phyloP scores from a whole-genome alignment of 495 filamentous ascomycete genomes.

The Cudoniella acicularis region DNA sequence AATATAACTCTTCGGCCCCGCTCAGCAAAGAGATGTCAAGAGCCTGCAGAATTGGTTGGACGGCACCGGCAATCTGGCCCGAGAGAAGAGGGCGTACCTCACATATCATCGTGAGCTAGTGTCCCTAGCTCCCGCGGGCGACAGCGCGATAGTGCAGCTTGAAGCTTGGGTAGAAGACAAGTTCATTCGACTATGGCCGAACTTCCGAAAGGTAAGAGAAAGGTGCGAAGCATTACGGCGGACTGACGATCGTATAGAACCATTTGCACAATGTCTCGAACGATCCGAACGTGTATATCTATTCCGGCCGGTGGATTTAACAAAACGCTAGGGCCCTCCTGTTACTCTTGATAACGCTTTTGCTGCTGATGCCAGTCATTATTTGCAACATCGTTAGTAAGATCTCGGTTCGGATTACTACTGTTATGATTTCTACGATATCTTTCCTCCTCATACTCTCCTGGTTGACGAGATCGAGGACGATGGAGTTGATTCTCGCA shows the following conservation, averaged over 20 bases:
- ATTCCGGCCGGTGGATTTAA: slow-evolving; percentile 24
- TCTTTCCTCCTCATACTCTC: slow-evolving; percentile 25
- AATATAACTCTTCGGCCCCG: slow-evolving; percentile 6
- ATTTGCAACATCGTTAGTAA: slow-evolving; percentile 26
- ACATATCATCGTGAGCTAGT: slow-evolving; percentile 24
- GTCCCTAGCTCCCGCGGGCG: slow-evolving; percentile 18
- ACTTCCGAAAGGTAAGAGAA: slow-evolving; percentile 24
- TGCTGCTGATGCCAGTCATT: slow-evolving; percentile 32
- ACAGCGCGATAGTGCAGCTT: slow-evolving; percentile 24
- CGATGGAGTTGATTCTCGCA: slow-evolving; percentile 30
- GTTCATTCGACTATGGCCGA: slow-evolving; percentile 21
- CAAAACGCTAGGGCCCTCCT: slow-evolving; percentile 23
- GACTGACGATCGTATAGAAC: neutral
- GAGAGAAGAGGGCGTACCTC: slow-evolving; percentile 31
- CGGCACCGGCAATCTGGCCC: neutral
- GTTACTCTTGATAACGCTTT: slow-evolving; percentile 24
- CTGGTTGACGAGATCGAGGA: slow-evolving; percentile 27
- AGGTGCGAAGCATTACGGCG: neutral
- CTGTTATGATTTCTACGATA: slow-evolving; percentile 27
- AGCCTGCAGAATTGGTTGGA: slow-evolving; percentile 7
- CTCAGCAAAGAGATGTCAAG: slow-evolving; percentile 1
- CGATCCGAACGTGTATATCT: slow-evolving; percentile 27
- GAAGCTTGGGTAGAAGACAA: slow-evolving; percentile 28
- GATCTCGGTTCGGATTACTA: slow-evolving; percentile 23
- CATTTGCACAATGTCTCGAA: slow-evolving; percentile 18